Conservation (phyloP, 2,329 filamentous ascomycete species). For the Talaromyces sp. region DNA sequence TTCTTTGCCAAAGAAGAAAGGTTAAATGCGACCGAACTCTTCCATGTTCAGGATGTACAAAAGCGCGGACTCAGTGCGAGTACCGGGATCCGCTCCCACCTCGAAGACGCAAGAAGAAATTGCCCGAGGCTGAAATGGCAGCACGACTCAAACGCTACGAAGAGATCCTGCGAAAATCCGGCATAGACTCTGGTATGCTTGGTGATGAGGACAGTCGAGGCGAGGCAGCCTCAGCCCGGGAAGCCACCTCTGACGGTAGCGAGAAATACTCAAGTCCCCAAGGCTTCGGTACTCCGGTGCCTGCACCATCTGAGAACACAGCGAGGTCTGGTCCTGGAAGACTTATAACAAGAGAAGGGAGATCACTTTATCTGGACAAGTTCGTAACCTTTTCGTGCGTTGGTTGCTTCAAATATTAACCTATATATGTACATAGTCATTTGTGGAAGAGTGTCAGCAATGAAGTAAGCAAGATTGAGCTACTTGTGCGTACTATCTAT, state of each 20-base stretch:
- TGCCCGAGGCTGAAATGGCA: conserved; percentile 6
- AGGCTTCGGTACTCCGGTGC: not conserved
- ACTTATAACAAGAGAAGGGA: conserved; percentile 11
- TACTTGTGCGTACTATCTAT: not conserved
- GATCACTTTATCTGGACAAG: conserved; percentile 14
- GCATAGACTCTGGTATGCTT: conserved; percentile 5
- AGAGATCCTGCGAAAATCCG: conserved; percentile 7
- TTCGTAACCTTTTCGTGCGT: conserved; percentile 1
- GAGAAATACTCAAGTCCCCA: not conserved
- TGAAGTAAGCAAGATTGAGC: conserved; percentile 5
- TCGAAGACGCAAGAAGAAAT: conserved; percentile 11
- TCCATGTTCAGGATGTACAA: conserved; percentile 11
- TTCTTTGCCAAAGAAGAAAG: conserved; percentile 13
- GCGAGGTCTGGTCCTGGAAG: conserved; percentile 7
- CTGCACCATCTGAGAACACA: not conserved
- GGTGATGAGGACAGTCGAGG: not conserved
- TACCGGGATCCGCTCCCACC: conserved; percentile 12
- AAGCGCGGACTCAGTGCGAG: conserved; percentile 11
- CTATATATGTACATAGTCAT: conserved; percentile 7
- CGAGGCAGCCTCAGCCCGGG: not conserved
- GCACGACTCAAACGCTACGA: conserved; percentile 11
- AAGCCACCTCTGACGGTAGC: not conserved
- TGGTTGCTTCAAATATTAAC: not conserved
- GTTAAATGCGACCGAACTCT: conserved; percentile 13
- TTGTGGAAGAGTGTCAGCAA: conserved; percentile 14